Evolutionary conservation across 371 early-diverging fungal genomes (phyloP), one percentile per base, ranked within the genome.

Genomic region (Entomophthora muscae): DNA sequence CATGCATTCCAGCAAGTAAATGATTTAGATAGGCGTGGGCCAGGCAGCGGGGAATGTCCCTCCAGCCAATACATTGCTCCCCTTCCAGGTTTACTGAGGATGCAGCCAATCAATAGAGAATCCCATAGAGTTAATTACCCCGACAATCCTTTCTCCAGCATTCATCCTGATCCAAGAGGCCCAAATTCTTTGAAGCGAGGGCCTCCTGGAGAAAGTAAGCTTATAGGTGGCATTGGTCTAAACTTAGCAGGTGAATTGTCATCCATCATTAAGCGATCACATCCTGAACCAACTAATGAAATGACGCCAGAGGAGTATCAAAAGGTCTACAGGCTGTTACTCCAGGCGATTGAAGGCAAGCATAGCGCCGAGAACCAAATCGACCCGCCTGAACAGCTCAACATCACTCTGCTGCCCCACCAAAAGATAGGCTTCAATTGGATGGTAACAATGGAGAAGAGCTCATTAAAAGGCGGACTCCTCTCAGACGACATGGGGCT

Each of bases 401-500:
- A 12, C 30, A 29, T 58, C 24, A 23, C 23, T 27, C 26, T 58
- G 30, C 30, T 58, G 23, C 28, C 24, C 24, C 59, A 58, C 22
- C 59, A 58, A 32, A 58, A 22, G 22, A 17, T 58, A 17, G 59
- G 59, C 7, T 58, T 58, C 21, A 29, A 21, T 10, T 58, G 59
- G 59, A 58, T 58, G 59, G 24, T 58, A 58, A 27, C 23, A 12
- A 58, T 58, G 59, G 59, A 58, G 30, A 30, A 58, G 7, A 55
- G 56, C 28, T 13, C 23, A 17, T n/a, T 58, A 5, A 29, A 29
- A 12, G 90, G 90, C 63, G 90, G 90, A 3, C 85, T 90, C 32
- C 66, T 88, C 26, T 87, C 85, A 0, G 90, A 90, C 73, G 90
- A 89, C 63, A 85, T 90, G 91, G 94, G 94, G 0, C 71, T 95